Conservation (phyloP, 2,329 filamentous ascomycete species). For the Ascosphaera acerosa region DNA sequence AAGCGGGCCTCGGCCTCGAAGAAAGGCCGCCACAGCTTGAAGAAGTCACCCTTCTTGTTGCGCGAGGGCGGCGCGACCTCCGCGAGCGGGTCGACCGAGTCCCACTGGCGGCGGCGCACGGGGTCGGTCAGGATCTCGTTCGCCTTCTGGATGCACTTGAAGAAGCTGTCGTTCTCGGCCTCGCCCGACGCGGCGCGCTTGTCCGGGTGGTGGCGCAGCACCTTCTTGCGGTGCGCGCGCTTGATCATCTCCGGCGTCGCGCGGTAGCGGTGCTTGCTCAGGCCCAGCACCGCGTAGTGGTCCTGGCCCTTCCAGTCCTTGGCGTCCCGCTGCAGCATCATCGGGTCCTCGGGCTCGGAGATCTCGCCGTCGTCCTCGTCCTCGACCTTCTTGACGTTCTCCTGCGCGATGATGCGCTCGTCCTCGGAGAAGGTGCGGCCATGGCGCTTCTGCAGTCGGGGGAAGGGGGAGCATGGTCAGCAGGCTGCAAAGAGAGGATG, state of each 20-base stretch:
- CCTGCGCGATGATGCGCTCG: conserved; percentile 86
- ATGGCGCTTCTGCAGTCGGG: conserved; percentile 37
- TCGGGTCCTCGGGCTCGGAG: conserved; percentile 76
- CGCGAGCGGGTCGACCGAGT: conserved; percentile 84
- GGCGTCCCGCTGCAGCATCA: conserved; percentile 77
- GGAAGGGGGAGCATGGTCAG: conserved; percentile 8
- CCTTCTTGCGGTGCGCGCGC: conserved; percentile 97
- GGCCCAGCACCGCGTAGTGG: conserved; percentile 86
- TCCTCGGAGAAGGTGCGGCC: conserved; percentile 97
- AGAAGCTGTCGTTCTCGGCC: conserved; percentile 76
- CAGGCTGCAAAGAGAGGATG: conserved; percentile 2
- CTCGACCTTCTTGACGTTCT: conserved; percentile 87
- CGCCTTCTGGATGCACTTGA: conserved; percentile 99
- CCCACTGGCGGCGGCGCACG: conserved; percentile 76
- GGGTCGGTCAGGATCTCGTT: conserved; percentile 85
- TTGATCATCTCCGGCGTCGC: conserved; percentile 98
- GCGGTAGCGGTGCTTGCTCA: conserved; percentile 75
- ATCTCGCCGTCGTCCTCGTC: conserved; percentile 75
- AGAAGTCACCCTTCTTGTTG: conserved; percentile 65
- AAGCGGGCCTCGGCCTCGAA: conserved; percentile 88
- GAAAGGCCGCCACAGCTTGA: conserved; percentile 76
- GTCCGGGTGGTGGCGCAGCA: conserved; percentile 93
- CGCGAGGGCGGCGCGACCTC: conserved; percentile 80
- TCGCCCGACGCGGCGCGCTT: conserved; percentile 86
- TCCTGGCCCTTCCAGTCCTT: conserved; percentile 99